Evolutionary conservation across 495 filamentous ascomycete species (phyloP), one percentile per base, ranked within the genome.

Genomic region (Penicillium turbatum): DNA sequence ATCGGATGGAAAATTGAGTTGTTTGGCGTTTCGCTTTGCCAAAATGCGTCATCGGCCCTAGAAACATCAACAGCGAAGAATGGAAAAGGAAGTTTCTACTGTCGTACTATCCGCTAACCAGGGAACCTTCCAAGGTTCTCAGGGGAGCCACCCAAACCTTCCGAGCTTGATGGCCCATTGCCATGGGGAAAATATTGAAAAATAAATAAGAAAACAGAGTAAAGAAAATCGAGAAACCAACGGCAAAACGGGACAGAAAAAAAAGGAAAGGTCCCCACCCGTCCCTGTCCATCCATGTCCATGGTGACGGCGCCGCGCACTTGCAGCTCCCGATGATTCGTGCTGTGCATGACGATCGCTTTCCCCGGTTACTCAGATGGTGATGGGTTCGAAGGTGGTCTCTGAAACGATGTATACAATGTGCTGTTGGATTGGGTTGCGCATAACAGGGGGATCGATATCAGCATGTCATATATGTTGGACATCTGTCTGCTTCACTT

Each of bases 251-350:
- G 10, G 32, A 13, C 4, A 35, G 12, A 10, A 21, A 40, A 48
- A 45, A n/a, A 53, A 39, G 32, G 32, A n/a, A 35, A 16, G 35
- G 57, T 41, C 62, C 61, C 60, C 63, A 63, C 60, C 47, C 12
- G 60, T 63, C 57, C 60, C 63, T 66, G 54, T 57, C 63, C 60
- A 61, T 55, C 63, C 63, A 63, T 54, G 61, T 56, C 61, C 61
- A 55, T 45, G 63, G 63, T 57, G 55, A 66, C 55, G 63, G 60
- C 51, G 38, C 57, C 43, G 47, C 60, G 53, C 63, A 66, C 63
- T 66, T 61, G 60, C 60, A 63, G 63, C 47, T 58, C 45, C 45
- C 38, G 47, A 37, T 61, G 53, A 65, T 61, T 65, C 48, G 63
- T 51, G 42, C 48, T 53, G 38, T 56, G 52, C 44, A 55, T 48